A percentile compares a stretch with the other conserved stretches of the same genome.
Evolutionary conservation across 2,329 filamentous ascomycete species (phyloP).

Genomic region (Clathrospora elynae): DNA sequence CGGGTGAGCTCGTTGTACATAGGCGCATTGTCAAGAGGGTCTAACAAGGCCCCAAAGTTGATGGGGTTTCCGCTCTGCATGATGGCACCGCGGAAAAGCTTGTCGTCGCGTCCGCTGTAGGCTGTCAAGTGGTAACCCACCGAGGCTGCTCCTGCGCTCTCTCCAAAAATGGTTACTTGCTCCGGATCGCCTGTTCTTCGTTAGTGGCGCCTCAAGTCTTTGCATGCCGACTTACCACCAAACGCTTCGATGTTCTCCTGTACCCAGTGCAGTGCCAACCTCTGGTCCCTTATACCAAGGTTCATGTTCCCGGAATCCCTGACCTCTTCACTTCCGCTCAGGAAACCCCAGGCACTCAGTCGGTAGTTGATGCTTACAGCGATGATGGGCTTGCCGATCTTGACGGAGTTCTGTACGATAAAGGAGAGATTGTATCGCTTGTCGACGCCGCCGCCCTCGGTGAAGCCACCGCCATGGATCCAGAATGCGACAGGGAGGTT

Average conservation of each 20-base stretch:
- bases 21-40: slow-evolving; percentile 25
- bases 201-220: slow-evolving; percentile 37
- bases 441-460: slow-evolving; percentile 56
- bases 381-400: slow-evolving; percentile 56
- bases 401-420: slow-evolving; percentile 55
- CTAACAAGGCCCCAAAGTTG: slow-evolving; percentile 26
- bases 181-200: slow-evolving; percentile 42
- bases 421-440: slow-evolving; percentile 58
- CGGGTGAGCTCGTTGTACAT: slow-evolving; percentile 31
- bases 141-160: slow-evolving; percentile 52
- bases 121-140: slow-evolving; percentile 55
- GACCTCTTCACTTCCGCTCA: slow-evolving; percentile 52
- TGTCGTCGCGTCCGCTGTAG: slow-evolving; percentile 55
- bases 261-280: slow-evolving; percentile 55
- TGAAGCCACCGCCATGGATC: slow-evolving; percentile 60
- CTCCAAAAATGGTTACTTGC: slow-evolving; percentile 55
- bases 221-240: slow-evolving; percentile 46
- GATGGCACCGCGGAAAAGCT: slow-evolving; percentile 54
- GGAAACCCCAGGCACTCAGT: slow-evolving; percentile 66
- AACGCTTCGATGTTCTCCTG: slow-evolving; percentile 52
- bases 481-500: slow-evolving; percentile 61
- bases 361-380: slow-evolving; percentile 57
- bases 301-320: slow-evolving; percentile 53
- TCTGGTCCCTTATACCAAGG: slow-evolving; percentile 54
- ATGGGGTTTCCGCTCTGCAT: slow-evolving; percentile 53